Base-by-base conservation (phyloP, 805 yeast genomes). In the Suhomyces vadensis region DNA sequence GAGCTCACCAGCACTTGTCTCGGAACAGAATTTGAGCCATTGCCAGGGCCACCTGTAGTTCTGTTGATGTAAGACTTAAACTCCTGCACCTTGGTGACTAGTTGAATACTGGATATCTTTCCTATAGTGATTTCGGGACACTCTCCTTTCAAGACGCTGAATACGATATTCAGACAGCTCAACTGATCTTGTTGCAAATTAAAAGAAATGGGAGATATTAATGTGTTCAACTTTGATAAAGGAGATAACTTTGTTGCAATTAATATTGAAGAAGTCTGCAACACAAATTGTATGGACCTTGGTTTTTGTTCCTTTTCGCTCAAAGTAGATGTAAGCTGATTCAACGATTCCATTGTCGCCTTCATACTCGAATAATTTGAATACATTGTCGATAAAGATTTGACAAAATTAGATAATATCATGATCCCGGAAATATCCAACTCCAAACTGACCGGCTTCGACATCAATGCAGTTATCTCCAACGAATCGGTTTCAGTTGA, bases 201-300 rank as follows among this genome's bases (percentile, higher is more conserved):
- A 48, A 56, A 75, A 0, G 77, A 67, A 1, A 79, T 48, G 1
- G 85, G 84, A 8, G 71, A 62, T 0, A 77, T 41, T 2, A 64
- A 58, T 0, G 59, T 24, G 21, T 53, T 58, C 4, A 77, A 21
- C 0, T 21, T 26, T 0, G 51, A 42, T 1, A 38, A 37, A 1
- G 53, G 49, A 4, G 57, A 45, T 3, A 73, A 33, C 2, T 42
- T 44, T 5, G 67, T 17, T 10, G 49, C 54, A 3, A 71, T 27
- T 3, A 53, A 53, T 5, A 74, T 55, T 2, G 70, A 57, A 0
- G 79, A 64, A 0, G 75, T 73, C 49, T 74, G 79, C 4, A 73
- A 50, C 16, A 63, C 54, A 14, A 73, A 43, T 27, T 69, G 69
- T 22, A 37, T 25, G 9, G n/a, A 4, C 9, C 24, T n/a, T 8